Evolutionary conservation across 257 asterid genomes (phyloP).

Genomic region (Echium plantagineum): DNA sequence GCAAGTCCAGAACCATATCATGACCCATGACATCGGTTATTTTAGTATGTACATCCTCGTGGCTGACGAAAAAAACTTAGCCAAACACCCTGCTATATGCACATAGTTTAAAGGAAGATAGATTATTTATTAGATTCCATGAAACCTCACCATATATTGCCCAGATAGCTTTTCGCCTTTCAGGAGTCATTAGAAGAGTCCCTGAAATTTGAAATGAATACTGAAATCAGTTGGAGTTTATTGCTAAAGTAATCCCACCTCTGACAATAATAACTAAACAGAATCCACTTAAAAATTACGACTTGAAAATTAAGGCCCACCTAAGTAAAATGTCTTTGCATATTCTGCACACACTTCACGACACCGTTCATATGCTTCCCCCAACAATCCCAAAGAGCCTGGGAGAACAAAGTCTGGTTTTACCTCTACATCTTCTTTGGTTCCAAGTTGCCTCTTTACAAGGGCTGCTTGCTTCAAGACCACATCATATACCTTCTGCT

Average conservation of each 20-base stretch:
- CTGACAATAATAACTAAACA: constrained; percentile 5
- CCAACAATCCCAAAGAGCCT: constrained; percentile 49
- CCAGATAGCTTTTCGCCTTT: constrained; percentile 94
- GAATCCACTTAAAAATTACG: constrained; percentile 11
- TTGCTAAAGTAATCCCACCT: not conserved
- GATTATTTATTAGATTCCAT: constrained; percentile 1
- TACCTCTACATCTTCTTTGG: constrained; percentile 39
- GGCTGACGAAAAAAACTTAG: no score
- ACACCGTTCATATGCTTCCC: constrained; percentile 93
- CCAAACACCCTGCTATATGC: no score
- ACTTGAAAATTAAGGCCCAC: constrained; percentile 32
- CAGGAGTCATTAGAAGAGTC: constrained; percentile 87
- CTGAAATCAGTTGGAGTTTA: constrained; percentile 8
- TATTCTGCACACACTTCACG: constrained; percentile 94
- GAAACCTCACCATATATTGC: constrained; percentile 80
- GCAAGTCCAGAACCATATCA: no score
- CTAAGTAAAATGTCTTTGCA: constrained; percentile 94
- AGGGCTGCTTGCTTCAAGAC: constrained; percentile 87
- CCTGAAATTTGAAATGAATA: constrained; percentile 36
- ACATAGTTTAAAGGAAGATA: no score
- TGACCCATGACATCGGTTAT: no score
- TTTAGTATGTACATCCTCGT: no score
- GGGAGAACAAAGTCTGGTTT: constrained; percentile 62
- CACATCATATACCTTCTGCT: constrained; percentile 90
- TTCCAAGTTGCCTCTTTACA: constrained; percentile 44